phyloP scores from a whole-genome alignment of 1,139 yeast species.

The Saccharomyces hybrid region DNA sequence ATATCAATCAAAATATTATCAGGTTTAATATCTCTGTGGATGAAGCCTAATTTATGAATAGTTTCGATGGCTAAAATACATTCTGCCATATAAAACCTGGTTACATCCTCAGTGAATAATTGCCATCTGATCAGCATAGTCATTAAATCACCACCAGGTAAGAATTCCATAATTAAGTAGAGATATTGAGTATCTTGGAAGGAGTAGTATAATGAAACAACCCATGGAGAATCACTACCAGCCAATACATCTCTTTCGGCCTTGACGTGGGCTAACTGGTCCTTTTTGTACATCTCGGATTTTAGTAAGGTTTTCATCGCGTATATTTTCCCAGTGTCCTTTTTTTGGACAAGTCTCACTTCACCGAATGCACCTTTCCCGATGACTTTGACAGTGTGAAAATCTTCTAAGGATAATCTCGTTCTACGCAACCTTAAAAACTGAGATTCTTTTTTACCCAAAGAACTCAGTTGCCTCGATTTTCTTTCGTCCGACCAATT shows the following conservation, averaged over 20 bases:
- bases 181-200: conserved; percentile 72
- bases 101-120: conserved; percentile 75
- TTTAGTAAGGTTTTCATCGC: conserved; percentile 78
- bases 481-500: conserved; percentile 69
- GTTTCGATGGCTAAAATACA: conserved; percentile 82
- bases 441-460: conserved; percentile 73
- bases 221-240: conserved; percentile 84
- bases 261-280: conserved; percentile 75
- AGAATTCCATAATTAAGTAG: conserved; percentile 74
- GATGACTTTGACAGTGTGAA: conserved; percentile 70
- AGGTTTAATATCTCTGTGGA: conserved; percentile 78
- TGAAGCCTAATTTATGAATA: conserved; percentile 69
- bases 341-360: conserved; percentile 74
- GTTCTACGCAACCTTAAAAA: conserved; percentile 70
- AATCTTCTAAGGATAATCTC: conserved; percentile 64
- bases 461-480: conserved; percentile 59
- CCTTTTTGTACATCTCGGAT: conserved; percentile 77
- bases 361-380: conserved; percentile 89
- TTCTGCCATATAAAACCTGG: conserved; percentile 79
- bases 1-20: conserved; percentile 75
- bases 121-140: conserved; percentile 86
- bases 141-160: conserved; percentile 85
- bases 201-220: conserved; percentile 70
- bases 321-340: conserved; percentile 73
- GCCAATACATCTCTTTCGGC: conserved; percentile 84